Evolutionary conservation across 139 green algal species (phyloP).

Genomic region (Auxenochlorella pyrenoidosa): DNA sequence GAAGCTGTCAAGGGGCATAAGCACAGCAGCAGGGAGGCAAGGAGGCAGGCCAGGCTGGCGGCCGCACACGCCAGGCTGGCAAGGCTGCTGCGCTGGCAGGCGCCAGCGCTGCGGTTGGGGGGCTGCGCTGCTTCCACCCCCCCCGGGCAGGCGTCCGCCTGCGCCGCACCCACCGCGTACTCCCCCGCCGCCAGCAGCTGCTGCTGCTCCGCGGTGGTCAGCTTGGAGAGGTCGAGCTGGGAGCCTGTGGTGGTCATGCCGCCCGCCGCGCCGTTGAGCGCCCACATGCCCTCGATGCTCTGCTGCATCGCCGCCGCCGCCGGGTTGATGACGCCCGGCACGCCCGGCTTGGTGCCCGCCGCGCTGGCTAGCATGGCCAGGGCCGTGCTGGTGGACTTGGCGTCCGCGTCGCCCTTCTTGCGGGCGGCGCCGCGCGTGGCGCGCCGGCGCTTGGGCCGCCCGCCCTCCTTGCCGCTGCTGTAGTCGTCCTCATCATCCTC

Average conservation of each 20-base stretch:
- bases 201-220: slow-evolving; percentile 6
- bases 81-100: not conserved
- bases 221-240: slow-evolving; percentile 12
- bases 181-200: not conserved
- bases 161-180: not conserved
- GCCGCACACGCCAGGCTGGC: not conserved
- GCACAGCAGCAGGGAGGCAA: not conserved
- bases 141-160: not conserved
- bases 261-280: not conserved
- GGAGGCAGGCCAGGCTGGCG: not conserved
- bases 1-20: not conserved
- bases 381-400: slow-evolving; percentile 41
- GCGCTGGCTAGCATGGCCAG: slow-evolving; percentile 41
- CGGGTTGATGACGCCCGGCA: not conserved
- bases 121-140: no score
- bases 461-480: not conserved
- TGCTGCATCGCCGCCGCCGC: slow-evolving; percentile 19
- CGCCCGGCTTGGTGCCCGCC: slow-evolving; percentile 21
- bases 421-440: not conserved
- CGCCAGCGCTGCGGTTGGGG: no score
- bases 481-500: not conserved
- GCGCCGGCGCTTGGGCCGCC: slow-evolving; percentile 11
- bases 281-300: slow-evolving; percentile 21
- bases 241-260: not conserved
- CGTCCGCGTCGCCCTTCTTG: slow-evolving; percentile 19